phyloP scores from a whole-genome alignment of 164 flowering plant species.

The Taxillus chinensis region DNA sequence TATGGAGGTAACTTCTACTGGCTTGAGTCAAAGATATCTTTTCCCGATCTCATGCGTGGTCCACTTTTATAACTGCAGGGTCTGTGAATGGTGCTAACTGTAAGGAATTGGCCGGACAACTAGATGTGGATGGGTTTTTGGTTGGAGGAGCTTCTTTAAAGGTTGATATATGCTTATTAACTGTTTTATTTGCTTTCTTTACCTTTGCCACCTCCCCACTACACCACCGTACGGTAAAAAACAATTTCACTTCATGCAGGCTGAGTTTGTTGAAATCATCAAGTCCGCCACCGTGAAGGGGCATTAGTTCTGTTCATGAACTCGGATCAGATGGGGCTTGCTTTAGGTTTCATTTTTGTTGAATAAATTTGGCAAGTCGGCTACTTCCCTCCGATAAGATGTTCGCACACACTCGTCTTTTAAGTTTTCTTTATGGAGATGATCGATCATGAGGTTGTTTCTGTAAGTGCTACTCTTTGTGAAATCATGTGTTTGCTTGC shows the following conservation, averaged over 20 bases:
- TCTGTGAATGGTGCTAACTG: constrained; percentile 78
- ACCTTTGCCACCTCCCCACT: not conserved
- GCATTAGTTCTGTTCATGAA: too few relatives aligned
- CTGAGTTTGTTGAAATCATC: constrained; percentile 74
- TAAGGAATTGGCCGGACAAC: constrained; percentile 58
- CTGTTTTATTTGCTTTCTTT: too few relatives aligned
- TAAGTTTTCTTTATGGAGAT: too few relatives aligned
- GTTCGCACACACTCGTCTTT: too few relatives aligned
- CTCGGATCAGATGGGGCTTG: too few relatives aligned
- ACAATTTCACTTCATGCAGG: constrained; percentile 21
- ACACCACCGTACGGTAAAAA: not conserved
- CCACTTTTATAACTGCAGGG: constrained; percentile 21
- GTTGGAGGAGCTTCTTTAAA: constrained; percentile 86
- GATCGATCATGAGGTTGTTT: too few relatives aligned
- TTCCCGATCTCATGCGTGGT: too few relatives aligned
- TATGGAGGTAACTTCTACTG: constrained; percentile 75
- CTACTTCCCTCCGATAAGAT: too few relatives aligned
- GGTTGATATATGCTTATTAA: constrained; percentile 20
- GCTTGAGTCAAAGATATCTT: not conserved
- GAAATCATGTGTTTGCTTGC: too few relatives aligned
- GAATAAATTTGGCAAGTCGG: too few relatives aligned
- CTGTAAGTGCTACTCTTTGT: too few relatives aligned
- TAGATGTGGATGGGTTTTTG: constrained; percentile 78
- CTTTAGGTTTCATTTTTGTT: too few relatives aligned
- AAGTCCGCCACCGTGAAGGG: constrained; percentile 64